Conservation (phyloP, 2,329 filamentous ascomycete genomes). For the Claviceps sp. region DNA sequence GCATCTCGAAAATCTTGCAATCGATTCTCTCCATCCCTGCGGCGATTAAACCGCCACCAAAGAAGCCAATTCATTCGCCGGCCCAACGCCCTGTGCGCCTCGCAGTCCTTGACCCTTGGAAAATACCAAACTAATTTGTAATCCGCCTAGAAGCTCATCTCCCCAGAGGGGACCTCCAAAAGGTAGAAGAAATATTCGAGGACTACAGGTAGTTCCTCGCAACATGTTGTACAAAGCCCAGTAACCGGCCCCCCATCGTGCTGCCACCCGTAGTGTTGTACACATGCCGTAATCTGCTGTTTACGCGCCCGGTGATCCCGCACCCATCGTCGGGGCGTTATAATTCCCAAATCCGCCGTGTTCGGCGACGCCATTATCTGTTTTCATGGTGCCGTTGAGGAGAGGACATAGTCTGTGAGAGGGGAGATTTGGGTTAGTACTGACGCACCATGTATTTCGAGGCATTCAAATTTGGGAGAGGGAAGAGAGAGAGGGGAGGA, state of each 20-base stretch:
- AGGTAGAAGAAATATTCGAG: too few species aligned
- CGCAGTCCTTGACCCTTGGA: background rate
- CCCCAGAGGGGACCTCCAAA: too few species aligned
- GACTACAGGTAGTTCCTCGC: background rate
- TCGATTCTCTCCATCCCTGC: too few species aligned
- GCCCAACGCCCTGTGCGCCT: background rate
- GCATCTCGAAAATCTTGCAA: too few species aligned
- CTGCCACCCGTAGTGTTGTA: too few species aligned
- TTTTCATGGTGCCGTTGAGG: conserved; percentile 69
- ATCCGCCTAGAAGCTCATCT: too few species aligned
- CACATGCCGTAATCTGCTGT: background rate
- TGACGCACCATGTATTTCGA: too few species aligned
- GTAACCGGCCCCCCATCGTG: too few species aligned
- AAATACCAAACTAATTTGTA: too few species aligned
- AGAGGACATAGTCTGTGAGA: conserved; percentile 59
- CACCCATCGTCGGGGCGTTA: conserved; percentile 23
- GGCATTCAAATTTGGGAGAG: background rate
- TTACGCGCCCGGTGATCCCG: conserved; percentile 17
- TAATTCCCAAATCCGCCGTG: conserved; percentile 47
- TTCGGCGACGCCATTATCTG: conserved; percentile 39
- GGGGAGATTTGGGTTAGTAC: conserved; percentile 8
- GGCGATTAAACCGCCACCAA: background rate
- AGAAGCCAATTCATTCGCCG: background rate
- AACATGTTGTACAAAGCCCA: background rate
- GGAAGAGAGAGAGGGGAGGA: background rate